Conservation (phyloP, 768 basidiomycete species). For the Coprinellus aureogranulatus region DNA sequence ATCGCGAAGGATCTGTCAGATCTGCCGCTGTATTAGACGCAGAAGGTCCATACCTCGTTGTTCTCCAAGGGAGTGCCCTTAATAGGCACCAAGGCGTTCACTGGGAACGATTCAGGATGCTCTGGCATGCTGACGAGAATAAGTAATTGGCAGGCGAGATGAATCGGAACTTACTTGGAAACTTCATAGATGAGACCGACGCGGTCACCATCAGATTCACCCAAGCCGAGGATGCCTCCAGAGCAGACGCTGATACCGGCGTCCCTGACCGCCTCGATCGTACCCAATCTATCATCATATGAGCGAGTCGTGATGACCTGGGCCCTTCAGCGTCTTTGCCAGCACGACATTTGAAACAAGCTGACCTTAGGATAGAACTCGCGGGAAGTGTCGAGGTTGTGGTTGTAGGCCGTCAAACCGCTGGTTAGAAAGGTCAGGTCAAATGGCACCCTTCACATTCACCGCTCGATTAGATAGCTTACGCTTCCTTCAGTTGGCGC, state of each 20-base stretch:
- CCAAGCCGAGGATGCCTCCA: conserved; percentile 92
- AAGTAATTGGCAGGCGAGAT: not conserved
- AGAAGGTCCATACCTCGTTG: conserved; percentile 62
- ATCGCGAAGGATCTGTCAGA: conserved; percentile 14
- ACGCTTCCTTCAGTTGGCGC: conserved; percentile 88
- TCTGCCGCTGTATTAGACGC: conserved; percentile 43
- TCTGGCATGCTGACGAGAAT: conserved; percentile 65
- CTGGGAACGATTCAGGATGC: conserved; percentile 98
- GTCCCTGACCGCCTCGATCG: conserved; percentile 85
- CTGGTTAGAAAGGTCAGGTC: conserved; percentile 32
- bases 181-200: conserved; percentile 94
- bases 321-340: not conserved
- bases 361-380: conserved; percentile 89
- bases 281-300: conserved; percentile 90
- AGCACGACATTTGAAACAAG: not conserved
- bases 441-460: conserved; percentile 1
- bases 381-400: conserved; percentile 96
- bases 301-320: conserved; percentile 94
- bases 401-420: conserved; percentile 96
- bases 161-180: conserved; percentile 60
- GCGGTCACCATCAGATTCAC: conserved; percentile 86
- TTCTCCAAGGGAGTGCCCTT: conserved; percentile 88
- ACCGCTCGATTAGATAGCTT: conserved; percentile 25
- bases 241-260: conserved; percentile 98
- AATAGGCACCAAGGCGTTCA: conserved; percentile 96